Evolutionary conservation across 345 rosid genomes (phyloP), one percentile per base, ranked within the genome.

Genomic region (Boechera divaricarpa): DNA sequence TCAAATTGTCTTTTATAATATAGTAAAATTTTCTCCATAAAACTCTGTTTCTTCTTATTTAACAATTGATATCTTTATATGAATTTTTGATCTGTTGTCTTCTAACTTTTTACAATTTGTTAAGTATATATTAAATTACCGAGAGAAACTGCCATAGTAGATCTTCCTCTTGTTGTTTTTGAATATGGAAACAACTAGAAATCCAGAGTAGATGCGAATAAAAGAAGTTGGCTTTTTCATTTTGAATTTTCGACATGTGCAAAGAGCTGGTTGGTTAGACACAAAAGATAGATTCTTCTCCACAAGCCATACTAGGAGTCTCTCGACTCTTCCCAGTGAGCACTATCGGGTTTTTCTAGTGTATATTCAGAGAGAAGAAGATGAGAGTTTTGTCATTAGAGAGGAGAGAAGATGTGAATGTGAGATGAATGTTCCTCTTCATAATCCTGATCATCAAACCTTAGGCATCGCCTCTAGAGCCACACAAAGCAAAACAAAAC

Each of bases 21-120:
- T 3, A 48, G 10, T 58, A 60, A 7, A 15, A 12, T 1, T 38
- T 18, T 41, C 1, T 62, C 31, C 6, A 16, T 6, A 5, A 29
- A 29, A 24, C 48, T 38, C 11, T 62, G 49, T 32, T 48, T 66
- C 16, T 48, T 66, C 41, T 48, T 31, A 16, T 65, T 48, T 61
- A 10, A 15, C 57, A 32, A 32, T 49, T 48, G 24, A 48, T 42
- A 42, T 32, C 0, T 16, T 66, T 18, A 24, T 47, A n/a, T 10
- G 15, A 44, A 44, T 45, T 45, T 2, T 5, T 45, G 8, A 15
- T 45, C 7, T 15, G 45, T 1, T 31, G 15, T 48, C n/a, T 48
- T 66, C 15, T 10, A 49, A 16, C 13, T 47, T 64, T 16, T n/a
- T 29, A 65, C n/a, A 1, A 2, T 29, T 49, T 8, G 55, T 49